Conservation (phyloP, 805 yeast species). For the Monosporozyma siamensis region DNA sequence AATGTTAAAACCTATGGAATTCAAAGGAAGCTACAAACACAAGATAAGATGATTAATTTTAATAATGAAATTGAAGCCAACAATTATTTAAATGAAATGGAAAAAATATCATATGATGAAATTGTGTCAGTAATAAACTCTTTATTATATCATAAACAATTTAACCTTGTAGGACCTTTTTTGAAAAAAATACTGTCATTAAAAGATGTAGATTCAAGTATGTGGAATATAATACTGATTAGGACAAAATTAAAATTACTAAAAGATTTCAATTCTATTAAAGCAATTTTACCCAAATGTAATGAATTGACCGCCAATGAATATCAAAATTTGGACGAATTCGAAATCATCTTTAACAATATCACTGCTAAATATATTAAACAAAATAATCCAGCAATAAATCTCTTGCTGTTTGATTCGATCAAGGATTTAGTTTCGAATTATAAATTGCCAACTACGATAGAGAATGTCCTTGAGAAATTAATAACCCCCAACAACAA, state of each 20-base stretch:
- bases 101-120: conserved; percentile 21
- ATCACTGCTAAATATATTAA: conserved; percentile 14
- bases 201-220: conserved; percentile 7
- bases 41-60: conserved; percentile 8
- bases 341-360: conserved; percentile 10
- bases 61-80: conserved; percentile 26
- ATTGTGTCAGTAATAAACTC: conserved; percentile 21
- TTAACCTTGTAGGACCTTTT: conserved; percentile 12
- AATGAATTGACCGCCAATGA: not conserved
- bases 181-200: conserved; percentile 20
- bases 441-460: conserved; percentile 9
- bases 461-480: not conserved
- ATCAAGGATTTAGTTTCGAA: conserved; percentile 12
- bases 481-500: not conserved
- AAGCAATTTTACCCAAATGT: not conserved
- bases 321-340: conserved; percentile 9
- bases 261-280: conserved; percentile 5
- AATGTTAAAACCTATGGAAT: conserved; percentile 22
- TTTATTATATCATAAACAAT: conserved; percentile 14
- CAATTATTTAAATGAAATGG: conserved; percentile 22
- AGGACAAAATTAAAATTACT: conserved; percentile 19
- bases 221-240: conserved; percentile 9
- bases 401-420: conserved; percentile 16
- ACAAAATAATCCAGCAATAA: conserved; percentile 9
- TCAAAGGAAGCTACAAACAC: not conserved